phyloP scores from a whole-genome alignment of 192 early-diverging fungal genomes.

The Backusella psychrophila region DNA sequence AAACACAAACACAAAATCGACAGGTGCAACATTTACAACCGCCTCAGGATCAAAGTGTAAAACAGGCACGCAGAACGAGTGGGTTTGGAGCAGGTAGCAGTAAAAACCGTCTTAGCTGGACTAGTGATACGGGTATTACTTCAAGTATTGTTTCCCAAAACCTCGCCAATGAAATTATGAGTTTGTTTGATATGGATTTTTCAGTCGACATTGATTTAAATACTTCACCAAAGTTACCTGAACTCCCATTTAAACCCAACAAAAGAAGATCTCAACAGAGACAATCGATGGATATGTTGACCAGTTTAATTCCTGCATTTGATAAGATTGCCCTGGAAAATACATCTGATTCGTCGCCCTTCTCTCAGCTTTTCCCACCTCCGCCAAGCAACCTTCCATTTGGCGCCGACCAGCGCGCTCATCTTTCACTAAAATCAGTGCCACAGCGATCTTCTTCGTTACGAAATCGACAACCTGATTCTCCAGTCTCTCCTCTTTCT shows the following conservation, averaged over 20 bases:
- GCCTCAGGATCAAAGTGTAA: neutral
- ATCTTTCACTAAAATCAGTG: neutral
- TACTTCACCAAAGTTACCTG: conserved; percentile 31
- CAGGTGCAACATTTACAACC: neutral
- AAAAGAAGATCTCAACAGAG: conserved; percentile 8
- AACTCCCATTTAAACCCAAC: conserved; percentile 23
- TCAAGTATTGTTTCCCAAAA: conserved; percentile 28
- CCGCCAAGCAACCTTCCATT: conserved; percentile 7
- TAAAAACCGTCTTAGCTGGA: conserved; percentile 29
- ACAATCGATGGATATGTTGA: conserved; percentile 14
- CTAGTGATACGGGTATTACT: conserved; percentile 25
- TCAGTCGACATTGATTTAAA: conserved; percentile 25
- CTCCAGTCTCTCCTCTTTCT: neutral
- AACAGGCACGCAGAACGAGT: conserved; percentile 18
- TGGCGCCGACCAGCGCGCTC: neutral
- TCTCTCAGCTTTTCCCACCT: neutral
- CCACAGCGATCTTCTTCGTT: conserved; percentile 20
- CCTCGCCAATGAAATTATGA: conserved; percentile 35
- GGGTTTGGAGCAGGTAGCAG: neutral
- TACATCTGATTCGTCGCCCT: neutral
- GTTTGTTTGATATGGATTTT: conserved; percentile 43
- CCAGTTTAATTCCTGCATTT: conserved; percentile 13
- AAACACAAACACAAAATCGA: neutral
- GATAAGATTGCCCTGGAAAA: conserved; percentile 8
- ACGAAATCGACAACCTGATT: conserved; percentile 7